Conservation (phyloP, 176 grass and related monocot genomes). For the Avena sativa region DNA sequence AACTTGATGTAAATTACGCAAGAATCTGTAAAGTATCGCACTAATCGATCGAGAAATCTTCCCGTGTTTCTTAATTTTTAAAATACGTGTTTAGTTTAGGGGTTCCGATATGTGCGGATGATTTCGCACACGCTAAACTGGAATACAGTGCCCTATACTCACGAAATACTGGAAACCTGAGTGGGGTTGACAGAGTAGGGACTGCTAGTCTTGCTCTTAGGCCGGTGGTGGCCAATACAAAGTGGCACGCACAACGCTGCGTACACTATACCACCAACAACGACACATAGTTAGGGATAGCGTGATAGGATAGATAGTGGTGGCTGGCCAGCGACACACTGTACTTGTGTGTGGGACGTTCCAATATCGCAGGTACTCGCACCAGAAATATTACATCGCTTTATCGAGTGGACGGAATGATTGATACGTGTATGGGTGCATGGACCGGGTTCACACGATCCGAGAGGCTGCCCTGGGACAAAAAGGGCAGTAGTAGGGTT, state of each 20-base stretch:
- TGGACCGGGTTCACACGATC: constrained; percentile 35
- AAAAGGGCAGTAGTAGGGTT: constrained; percentile 49
- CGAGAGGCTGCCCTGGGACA: constrained; percentile 44
- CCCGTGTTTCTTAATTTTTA: too few relatives aligned
- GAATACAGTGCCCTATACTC: too few relatives aligned
- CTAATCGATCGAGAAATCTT: too few relatives aligned
- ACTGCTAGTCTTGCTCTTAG: background rate
- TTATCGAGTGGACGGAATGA: constrained; percentile 55
- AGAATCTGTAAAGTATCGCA: too few relatives aligned
- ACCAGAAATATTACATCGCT: constrained; percentile 17
- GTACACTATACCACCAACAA: constrained; percentile 9
- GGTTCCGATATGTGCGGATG: too few relatives aligned
- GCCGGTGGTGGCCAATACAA: background rate
- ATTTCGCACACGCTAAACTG: too few relatives aligned
- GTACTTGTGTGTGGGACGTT: background rate
- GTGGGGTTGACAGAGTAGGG: too few relatives aligned
- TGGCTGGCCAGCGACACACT: background rate
- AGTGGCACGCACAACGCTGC: background rate
- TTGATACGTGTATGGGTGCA: constrained; percentile 51
- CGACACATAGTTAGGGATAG: background rate
- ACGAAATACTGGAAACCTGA: too few relatives aligned
- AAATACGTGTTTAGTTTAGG: too few relatives aligned
- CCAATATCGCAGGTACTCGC: background rate
- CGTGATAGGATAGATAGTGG: constrained; percentile 18
- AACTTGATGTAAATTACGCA: too few relatives aligned